Base-by-base conservation (phyloP, 2,329 filamentous ascomycete species). In the Botrytis porri region DNA sequence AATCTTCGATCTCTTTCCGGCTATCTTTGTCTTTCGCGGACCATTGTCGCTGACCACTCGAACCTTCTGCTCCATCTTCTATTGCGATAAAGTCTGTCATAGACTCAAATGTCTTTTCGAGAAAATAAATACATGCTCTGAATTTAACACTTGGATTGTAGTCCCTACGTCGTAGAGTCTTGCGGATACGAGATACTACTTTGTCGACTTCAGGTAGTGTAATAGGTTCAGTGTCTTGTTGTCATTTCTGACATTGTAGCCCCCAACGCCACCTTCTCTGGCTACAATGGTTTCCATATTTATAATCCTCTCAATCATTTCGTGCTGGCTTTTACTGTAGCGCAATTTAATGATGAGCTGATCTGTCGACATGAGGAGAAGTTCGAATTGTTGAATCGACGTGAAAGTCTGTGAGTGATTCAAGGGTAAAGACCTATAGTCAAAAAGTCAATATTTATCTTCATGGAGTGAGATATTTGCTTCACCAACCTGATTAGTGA, bases 401-500 rank as follows among this genome's bases (percentile, higher is more conserved):
- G 29, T 5, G n/a, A 3, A 41, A 32, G 0, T 32, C 4, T 9
- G 7, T 0, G 8, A 10, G 54, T 48, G 3, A 8, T 3, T 25
- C 48, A 12, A n/a, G n/a, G 37, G 25, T 16, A 14, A 16, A 10
- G 10, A 43, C 25, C 65, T 69, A 16, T 6, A 16, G 12, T 9
- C 14, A 22, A 16, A 0, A 41, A 32, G 18, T 69, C 14, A 57
- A n/a, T 14, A 32, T 32, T 10, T 32, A 3, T 22, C 2, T 20
- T n/a, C 1, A 41, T 1, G 10, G 2, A 14, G 6, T 7, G 4
- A 3, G 1, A 18, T 9, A 3, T 20, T 1, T 14, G 3, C 3
- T 32, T 8, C 32, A 6, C 9, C 0, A 25, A 57, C 10, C 35
- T 41, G 22, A 43, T 7, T 1, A 2, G 4, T 57, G 14, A 25